A percentile compares a stretch with the other conserved stretches of the same genome.
Evolutionary conservation across 371 early-diverging fungal species (phyloP).

Genomic region (Mucor irregularis): DNA sequence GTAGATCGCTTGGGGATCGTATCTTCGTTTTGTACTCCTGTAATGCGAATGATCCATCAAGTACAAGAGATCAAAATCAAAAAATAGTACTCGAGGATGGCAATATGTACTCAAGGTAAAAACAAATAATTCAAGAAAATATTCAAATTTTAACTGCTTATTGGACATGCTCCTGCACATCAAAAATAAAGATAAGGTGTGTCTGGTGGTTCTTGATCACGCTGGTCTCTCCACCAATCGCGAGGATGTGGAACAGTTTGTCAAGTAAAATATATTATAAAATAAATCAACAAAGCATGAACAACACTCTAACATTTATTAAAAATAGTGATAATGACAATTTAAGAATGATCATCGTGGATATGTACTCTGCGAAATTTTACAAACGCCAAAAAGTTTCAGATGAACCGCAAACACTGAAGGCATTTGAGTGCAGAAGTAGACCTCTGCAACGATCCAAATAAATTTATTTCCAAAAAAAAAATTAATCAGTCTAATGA

Average conservation of each 20-base stretch:
- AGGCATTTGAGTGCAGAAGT: conserved; percentile 18
- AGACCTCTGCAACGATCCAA: conserved; percentile 11
- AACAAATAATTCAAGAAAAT: conserved; percentile 16
- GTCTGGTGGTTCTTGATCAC: conserved; percentile 15
- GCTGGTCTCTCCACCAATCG: conserved; percentile 16
- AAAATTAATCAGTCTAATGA: not conserved
- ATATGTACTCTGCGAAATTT: conserved; percentile 13
- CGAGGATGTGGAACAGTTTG: conserved; percentile 13
- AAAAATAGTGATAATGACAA: conserved; percentile 10
- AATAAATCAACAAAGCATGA: conserved; percentile 12
- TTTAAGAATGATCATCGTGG: conserved; percentile 15
- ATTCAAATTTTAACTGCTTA: conserved; percentile 19
- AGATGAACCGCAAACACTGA: conserved; percentile 13
- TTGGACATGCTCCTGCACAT: conserved; percentile 20
- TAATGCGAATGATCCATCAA: conserved; percentile 16
- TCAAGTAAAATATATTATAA: conserved; percentile 11
- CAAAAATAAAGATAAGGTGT: conserved; percentile 1
- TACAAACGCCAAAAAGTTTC: conserved; percentile 13
- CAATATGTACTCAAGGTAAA: conserved; percentile 17
- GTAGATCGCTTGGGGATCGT: conserved; percentile 20
- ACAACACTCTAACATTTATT: conserved; percentile 7
- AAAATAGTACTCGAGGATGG: conserved; percentile 17
- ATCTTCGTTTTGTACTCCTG: conserved; percentile 18
- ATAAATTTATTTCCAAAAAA: not conserved
- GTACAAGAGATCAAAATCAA: conserved; percentile 20